Evolutionary conservation across 2,329 filamentous ascomycete genomes (phyloP), one percentile per base, ranked within the genome.

Genomic region (Colletotrichum truncatum): DNA sequence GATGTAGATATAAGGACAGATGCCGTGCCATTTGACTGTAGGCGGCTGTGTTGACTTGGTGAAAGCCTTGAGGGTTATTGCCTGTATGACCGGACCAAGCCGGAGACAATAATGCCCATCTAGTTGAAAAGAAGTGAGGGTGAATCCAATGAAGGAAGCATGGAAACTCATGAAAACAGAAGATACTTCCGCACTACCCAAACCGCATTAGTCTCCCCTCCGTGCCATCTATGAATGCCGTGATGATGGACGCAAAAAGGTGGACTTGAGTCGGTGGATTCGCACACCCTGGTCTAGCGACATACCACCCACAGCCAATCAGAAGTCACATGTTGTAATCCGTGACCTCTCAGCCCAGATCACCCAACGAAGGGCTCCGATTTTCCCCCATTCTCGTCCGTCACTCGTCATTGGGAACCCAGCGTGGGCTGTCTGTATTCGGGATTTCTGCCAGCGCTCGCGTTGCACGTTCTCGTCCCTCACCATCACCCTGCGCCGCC

Each of bases 341-440:
- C 65, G 61, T 54, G 65, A 67, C 51, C 65, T 65, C 55, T 67
- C 65, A 65, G 65, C 45, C 34, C 61, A 67, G 61, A 65, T 67
- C 43, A 41, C 51, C 62, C 43, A 55, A 60, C 61, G 38, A 52
- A 45, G 30, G 55, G 61, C 41, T 65, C 61, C 55, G 61, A 65
- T 61, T 67, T 61, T 51, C 43, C 49, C 61, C 61, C 61, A 65
- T 55, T 60, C 54, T 55, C 54, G 61, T 66, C 51, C 57, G 63
- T 52, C 57, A 48, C 55, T 66, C 65, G 65, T 65, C 65, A 66
- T 60, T 67, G 51, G 55, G 51, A 52, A 43, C 38, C 53, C 16
- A 30, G 49, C 62, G 55, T 64, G 30, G 61, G 61, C 54, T 52
- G 61, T 54, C 41, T 51, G 51, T 51, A 56, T 49, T 66, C 49